Evolutionary conservation across 1,284 basidiomycete species (phyloP), one percentile per base, ranked within the genome.

Genomic region (Puccinia horiana): DNA sequence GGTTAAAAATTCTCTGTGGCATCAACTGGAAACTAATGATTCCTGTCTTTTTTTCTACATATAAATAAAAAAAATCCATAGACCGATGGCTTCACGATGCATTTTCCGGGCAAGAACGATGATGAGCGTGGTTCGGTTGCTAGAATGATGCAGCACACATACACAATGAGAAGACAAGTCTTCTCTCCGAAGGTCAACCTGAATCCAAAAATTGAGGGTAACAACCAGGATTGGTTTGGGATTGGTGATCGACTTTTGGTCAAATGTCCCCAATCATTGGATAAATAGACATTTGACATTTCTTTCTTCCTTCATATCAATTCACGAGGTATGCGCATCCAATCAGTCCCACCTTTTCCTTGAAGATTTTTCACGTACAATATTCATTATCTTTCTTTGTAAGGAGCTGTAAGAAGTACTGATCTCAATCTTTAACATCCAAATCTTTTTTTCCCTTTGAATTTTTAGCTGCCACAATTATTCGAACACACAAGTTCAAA

Each of bases 71-170:
- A 47, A 47, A 8, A 16, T 47, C n/a, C 40, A 11, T n/a, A 81
- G 78, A 29, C 65, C 26, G 78, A 81, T 37, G 78, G 78, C 0
- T 81, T 73, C 44, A 81, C 54, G 40, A 70, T 81, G 47, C 78
- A 81, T 81, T 81, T 73, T 65, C 78, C 78, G 40, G 78, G 78
- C n/a, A 37, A 32, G 26, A 70, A 42, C n/a, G 70, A 73, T 52
- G 70, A 74, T 47, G 70, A 81, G 32, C 42, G 54, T 37, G 76
- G 63, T 32, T 69, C 58, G n/a, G 44, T 67, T 54, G 61, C 61
- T 3, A 78, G 49, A 40, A 69, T 78, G 12, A 56, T 67, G n/a
- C 26, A 69, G 54, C 58, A 78, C 54, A 49, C 14, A 18, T 52
- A 78, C 26, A 69, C 42, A 23, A 42, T 78, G 35, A 52, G 63